Percentiles rank a stretch among this genome's conserved stretches.
phyloP scores from a whole-genome alignment of 371 early-diverging fungal species.

The Cokeromyces recurvatus region DNA sequence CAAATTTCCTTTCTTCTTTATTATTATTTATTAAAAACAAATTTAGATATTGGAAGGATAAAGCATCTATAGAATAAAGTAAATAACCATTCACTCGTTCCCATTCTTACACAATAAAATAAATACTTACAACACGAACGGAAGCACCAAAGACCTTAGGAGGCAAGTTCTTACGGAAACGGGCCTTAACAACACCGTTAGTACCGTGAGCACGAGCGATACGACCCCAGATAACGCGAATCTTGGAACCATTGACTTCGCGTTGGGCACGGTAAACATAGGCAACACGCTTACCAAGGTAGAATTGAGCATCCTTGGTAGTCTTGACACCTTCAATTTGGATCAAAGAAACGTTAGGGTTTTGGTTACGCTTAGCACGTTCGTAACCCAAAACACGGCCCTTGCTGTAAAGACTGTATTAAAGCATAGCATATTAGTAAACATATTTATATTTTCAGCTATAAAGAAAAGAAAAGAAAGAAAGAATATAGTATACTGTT shows the following conservation, averaged over 20 bases:
- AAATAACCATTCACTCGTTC: background rate
- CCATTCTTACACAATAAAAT: background rate
- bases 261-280: slow-evolving; percentile 86
- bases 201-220: slow-evolving; percentile 93
- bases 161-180: slow-evolving; percentile 91
- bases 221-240: slow-evolving; percentile 96
- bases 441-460: no score
- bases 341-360: slow-evolving; percentile 84
- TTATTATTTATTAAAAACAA: no score
- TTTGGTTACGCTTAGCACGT: slow-evolving; percentile 87
- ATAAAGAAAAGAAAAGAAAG: no score
- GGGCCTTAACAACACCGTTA: slow-evolving; percentile 87
- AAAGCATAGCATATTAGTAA: no score
- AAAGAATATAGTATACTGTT: no score
- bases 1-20: no score
- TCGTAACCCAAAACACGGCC: slow-evolving; percentile 91
- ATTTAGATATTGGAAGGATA: slow-evolving; percentile 89
- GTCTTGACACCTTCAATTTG: slow-evolving; percentile 89
- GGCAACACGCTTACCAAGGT: slow-evolving; percentile 83
- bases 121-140: slow-evolving; percentile 74
- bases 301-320: slow-evolving; percentile 81
- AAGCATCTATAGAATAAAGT: slow-evolving; percentile 64
- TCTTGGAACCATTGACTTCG: slow-evolving; percentile 84
- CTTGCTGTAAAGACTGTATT: slow-evolving; percentile 88
- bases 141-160: slow-evolving; percentile 86